Evolutionary conservation across 1,284 basidiomycete genomes (phyloP), one percentile per base, ranked within the genome.

Genomic region (Tilletia indica): DNA sequence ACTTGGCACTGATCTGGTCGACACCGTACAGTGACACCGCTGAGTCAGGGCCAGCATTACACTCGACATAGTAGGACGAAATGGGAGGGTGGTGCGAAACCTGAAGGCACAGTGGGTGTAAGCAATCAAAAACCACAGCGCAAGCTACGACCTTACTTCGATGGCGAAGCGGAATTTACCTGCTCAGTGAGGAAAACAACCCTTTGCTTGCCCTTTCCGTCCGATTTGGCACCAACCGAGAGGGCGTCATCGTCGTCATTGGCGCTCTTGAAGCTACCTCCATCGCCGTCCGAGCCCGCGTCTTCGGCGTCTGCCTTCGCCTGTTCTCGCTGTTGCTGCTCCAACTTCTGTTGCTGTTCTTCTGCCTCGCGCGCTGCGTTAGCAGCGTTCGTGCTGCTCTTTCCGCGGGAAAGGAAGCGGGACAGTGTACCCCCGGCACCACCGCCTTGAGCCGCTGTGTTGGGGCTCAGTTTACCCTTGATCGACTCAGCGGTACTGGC

Each of bases 81-180:
- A 98, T 89, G 1, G 96, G 96, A 0, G 96, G 97, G 81, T 99
- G 96, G 86, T 99, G 96, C 9, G 93, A 97, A 56, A 97, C 90
- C 61, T 64, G 34, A 9, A 16, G 12, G 8, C 85, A 96, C 93
- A 82, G 25, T 61, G 8, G 31, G 19, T 14, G 11, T 9, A 34
- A 16, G 31, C 6, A 64, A 11, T 42, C 61, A 64, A 36, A 34
- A 64, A 12, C 39, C 34, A 64, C 36, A 34, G 34, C 61, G 12
- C 61, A 58, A 31, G 3, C 14, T 12, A 31, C 6, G 12, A 58
- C n/a, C 56, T 58, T 4, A 21, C 14, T 31, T 31, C 25, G 56
- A 5, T 21, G 19, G 51, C 51, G 51, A 31, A 54, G 51, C 25
- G 25, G 8, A 38, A 64, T 36, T 11, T 6, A 64, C 61, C 74